Base-by-base conservation (phyloP, 164 flowering plant genomes). In the Protea cynaroides region DNA sequence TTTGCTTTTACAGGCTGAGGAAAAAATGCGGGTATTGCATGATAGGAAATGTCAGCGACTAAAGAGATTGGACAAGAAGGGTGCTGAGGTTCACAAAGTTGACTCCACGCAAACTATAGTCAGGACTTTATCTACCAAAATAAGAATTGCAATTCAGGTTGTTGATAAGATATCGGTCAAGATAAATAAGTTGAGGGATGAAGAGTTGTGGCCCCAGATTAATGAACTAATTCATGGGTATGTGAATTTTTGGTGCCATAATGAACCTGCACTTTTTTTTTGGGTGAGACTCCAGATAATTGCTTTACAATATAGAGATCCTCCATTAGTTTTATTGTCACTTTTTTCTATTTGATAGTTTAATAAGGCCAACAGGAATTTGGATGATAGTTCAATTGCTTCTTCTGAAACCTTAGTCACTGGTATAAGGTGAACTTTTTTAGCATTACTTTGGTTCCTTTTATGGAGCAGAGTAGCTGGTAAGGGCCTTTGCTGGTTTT, bases 201-300 rank as follows among this genome's bases (percentile, higher is more conserved):
- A 95, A 63, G 99, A 95, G 74, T 79, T 95, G 58, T 92, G 97
- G 97, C 99, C 89, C 1, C 92, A 82, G 68, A 71, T 87, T 36
- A 81, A 75, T 73, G 93, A 88, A 70, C 72, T 92, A 57, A 81
- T 95, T 68, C 80, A 79, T 57, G 98, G 97, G 99, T 95, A 85
- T 61, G 87, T 59, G 17, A 24, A 55, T 61, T 49, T 57, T 23
- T 3, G 13, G 15, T 38, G 36, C 18, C 17, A 4, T 11, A 46
- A 54, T 5, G 22, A 63, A n/a, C 37, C 23, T 3, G 22, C 38
- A 17, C 34, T 56, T 43, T 24, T 12, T 13, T 36, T 23, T 17
- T 25, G 56, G 34, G 34, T 29, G 34, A 29, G 34, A 29, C 34
- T 29, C 0, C 34, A 29, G 34, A 29, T 3, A 29, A 29, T 29